These are phyloP conservation scores for Leccinellum rugosiceps DNA, from an alignment of 768 basidiomycete species.

Conservation along the genomic window DNA sequence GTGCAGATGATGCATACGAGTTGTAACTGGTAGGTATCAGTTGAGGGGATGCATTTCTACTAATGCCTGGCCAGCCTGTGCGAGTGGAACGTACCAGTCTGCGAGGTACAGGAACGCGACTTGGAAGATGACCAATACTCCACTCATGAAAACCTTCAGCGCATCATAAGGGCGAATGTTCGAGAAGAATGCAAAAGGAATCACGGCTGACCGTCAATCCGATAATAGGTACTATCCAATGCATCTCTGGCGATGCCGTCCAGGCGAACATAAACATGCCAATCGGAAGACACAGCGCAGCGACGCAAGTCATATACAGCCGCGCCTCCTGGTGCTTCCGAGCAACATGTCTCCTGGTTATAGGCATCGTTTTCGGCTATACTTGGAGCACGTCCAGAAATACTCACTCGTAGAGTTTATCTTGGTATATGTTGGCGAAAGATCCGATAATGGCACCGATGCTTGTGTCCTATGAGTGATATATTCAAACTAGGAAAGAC, in stretches of 20 bases:
- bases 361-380: constrained; percentile 13
- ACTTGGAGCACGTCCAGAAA: background rate
- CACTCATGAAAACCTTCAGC: constrained; percentile 38
- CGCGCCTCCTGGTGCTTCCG: constrained; percentile 51
- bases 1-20: constrained; percentile 50
- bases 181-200: background rate
- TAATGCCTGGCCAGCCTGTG: background rate
- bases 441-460: constrained; percentile 52
- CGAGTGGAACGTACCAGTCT: constrained; percentile 40
- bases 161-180: background rate
- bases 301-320: constrained; percentile 53
- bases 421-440: constrained; percentile 43
- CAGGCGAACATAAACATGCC: constrained; percentile 72
- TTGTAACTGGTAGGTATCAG: constrained; percentile 31
- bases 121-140: constrained; percentile 42
- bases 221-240: constrained; percentile 48
- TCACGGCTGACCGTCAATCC: constrained; percentile 19
- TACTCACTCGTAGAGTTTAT: constrained; percentile 43
- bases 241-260: constrained; percentile 52
- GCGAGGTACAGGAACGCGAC: constrained; percentile 47
- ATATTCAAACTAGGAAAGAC: background rate
- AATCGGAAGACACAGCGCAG: constrained; percentile 49
- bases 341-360: constrained; percentile 20
- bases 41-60: background rate
- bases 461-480: constrained; percentile 30